Evolutionary conservation across 2,329 filamentous ascomycete genomes (phyloP).

Genomic region (Ophiocordyceps camponoti-leonardi): DNA sequence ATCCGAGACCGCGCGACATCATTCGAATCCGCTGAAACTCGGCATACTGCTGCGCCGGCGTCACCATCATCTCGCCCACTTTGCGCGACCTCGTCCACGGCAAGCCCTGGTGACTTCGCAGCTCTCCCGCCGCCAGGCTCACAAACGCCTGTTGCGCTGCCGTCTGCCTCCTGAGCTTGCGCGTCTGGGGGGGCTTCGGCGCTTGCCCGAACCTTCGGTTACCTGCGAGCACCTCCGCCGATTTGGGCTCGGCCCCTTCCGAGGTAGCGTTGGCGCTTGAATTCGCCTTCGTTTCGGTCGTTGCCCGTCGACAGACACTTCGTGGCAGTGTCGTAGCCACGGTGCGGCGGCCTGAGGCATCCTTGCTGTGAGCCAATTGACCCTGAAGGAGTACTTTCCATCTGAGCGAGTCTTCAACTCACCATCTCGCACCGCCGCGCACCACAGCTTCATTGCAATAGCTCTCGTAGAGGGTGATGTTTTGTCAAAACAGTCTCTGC

Average conservation of each 20-base stretch:
- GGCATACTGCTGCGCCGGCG: conserved; percentile 21
- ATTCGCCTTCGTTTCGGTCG: conserved; percentile 11
- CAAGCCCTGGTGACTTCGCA: conserved; percentile 14
- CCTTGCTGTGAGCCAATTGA: neutral
- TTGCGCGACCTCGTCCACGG: conserved; percentile 16
- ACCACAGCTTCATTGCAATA: conserved; percentile 38
- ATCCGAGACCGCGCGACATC: conserved; percentile 30
- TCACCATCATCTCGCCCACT: conserved; percentile 15
- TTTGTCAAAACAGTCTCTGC: conserved; percentile 5
- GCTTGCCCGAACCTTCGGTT: neutral
- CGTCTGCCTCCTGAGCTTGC: conserved; percentile 17
- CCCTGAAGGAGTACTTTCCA: neutral
- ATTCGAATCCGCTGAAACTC: conserved; percentile 20
- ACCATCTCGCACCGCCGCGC: conserved; percentile 36
- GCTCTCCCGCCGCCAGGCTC: conserved; percentile 16
- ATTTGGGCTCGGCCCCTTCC: neutral
- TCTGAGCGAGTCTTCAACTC: conserved; percentile 8
- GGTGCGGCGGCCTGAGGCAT: conserved; percentile 30
- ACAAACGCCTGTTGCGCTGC: conserved; percentile 15
- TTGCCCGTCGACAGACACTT: conserved; percentile 14
- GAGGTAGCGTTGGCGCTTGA: neutral
- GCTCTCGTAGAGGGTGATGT: conserved; percentile 5
- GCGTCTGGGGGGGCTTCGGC: conserved; percentile 8
- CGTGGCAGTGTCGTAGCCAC: conserved; percentile 26
- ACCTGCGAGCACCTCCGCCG: neutral